A percentile compares a stretch with the other conserved stretches of the same genome.
These are phyloP conservation scores for Bolboschoenoplectus hybrid DNA, from an alignment of 202 grass and related monocot species.

Conservation along the genomic window DNA sequence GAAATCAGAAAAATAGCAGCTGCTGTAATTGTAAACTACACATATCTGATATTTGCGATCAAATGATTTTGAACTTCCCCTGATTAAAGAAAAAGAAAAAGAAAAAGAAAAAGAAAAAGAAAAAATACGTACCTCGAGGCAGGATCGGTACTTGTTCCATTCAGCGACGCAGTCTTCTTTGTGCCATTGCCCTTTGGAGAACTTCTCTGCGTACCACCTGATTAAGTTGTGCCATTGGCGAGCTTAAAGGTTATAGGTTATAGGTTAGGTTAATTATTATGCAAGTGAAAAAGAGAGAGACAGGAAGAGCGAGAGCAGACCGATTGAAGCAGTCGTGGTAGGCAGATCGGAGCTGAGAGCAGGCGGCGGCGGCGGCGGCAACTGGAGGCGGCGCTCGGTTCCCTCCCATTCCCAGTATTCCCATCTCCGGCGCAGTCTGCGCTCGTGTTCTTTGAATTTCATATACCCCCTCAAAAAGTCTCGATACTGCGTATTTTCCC, in stretches of 20 bases:
- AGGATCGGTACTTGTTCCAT: conserved; percentile 80
- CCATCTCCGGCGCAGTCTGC: not conserved
- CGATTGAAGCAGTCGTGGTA: conserved; percentile 84
- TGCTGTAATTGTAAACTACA: no score
- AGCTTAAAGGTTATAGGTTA: no score
- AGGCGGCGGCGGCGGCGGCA: conserved; percentile 47
- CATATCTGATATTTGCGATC: no score
- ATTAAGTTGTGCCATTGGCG: not conserved
- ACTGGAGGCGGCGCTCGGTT: conserved; percentile 30
- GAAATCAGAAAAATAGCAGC: no score
- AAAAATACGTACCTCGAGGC: conserved; percentile 53
- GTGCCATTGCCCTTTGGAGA: conserved; percentile 88
- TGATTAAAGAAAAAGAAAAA: no score
- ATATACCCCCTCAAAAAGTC: no score
- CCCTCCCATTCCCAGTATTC: conserved; percentile 26
- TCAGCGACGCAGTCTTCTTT: conserved; percentile 72
- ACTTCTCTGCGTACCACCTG: conserved; percentile 94
- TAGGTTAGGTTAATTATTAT: not conserved
- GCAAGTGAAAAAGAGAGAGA: no score
- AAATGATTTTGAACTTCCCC: no score
- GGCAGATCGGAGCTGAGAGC: conserved; percentile 57
- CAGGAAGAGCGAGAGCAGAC: not conserved
- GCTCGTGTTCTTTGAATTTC: no score
- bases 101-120: not conserved
- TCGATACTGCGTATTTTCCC: no score